Evolutionary conservation across 345 rosid genomes (phyloP).

Genomic region (Heritiera fomes): DNA sequence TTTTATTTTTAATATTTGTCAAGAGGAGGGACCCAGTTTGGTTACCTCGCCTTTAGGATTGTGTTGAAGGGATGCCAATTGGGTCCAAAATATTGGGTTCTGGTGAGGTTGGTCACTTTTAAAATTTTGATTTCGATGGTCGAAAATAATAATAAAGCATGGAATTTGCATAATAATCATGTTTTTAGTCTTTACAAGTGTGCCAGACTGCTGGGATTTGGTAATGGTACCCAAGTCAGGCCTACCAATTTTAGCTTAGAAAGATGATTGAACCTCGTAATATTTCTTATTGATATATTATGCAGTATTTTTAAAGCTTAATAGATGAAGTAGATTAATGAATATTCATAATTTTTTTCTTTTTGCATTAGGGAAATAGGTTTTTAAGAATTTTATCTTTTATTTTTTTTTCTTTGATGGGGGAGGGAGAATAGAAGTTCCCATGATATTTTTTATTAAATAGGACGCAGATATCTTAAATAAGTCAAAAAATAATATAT

Average conservation of each 20-base stretch:
- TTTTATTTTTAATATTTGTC: too few species aligned
- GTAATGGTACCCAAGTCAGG: not conserved
- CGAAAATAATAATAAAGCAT: not conserved
- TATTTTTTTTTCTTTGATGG: too few species aligned
- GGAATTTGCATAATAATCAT: not conserved
- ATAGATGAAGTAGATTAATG: too few species aligned
- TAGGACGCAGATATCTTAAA: too few species aligned
- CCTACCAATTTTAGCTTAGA: not conserved
- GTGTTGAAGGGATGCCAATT: not conserved
- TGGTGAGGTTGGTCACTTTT: not conserved
- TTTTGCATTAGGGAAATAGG: too few species aligned
- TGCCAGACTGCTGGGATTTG: not conserved
- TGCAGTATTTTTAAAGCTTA: not conserved
- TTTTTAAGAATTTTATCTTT: too few species aligned
- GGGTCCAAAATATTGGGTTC: conserved; percentile 1
- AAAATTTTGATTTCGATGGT: not conserved
- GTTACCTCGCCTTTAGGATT: not conserved
- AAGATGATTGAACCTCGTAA: not conserved
- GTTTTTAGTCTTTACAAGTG: not conserved
- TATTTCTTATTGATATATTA: not conserved
- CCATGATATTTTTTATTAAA: too few species aligned
- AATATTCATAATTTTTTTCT: too few species aligned
- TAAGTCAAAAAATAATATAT: too few species aligned
- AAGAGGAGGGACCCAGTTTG: not conserved
- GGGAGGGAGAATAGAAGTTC: too few species aligned